These are phyloP conservation scores for Zygnema cylindricum DNA, from an alignment of 139 green algal genomes.

Conservation along the genomic window DNA sequence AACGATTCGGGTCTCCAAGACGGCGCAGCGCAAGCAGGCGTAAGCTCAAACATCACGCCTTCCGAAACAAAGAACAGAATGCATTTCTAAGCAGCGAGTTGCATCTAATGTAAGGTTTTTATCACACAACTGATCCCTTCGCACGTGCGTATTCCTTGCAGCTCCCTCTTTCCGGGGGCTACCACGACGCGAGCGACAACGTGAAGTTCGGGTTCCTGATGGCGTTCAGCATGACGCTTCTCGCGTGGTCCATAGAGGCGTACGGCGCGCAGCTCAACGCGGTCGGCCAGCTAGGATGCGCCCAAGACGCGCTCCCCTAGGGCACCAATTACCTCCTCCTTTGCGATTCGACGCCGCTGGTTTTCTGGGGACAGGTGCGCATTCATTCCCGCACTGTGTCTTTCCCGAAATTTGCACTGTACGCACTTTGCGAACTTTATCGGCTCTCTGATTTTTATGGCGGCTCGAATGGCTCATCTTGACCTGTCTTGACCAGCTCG, in stretches of 20 bases:
- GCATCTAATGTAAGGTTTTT: neutral
- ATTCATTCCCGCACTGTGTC: too few species aligned
- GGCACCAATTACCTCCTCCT: slow-evolving; percentile 76
- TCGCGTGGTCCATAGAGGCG: too few species aligned
- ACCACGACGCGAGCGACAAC: too few species aligned
- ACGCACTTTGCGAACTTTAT: too few species aligned
- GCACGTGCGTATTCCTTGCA: slow-evolving; percentile 45
- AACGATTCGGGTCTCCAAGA: neutral
- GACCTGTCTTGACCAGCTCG: too few species aligned
- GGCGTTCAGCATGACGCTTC: slow-evolving; percentile 29
- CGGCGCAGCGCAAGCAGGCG: too few species aligned
- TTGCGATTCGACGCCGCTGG: too few species aligned
- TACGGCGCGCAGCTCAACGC: slow-evolving; percentile 8
- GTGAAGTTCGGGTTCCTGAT: slow-evolving; percentile 53
- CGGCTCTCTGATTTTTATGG: too few species aligned
- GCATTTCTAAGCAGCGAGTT: neutral
- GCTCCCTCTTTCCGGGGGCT: slow-evolving; percentile 71
- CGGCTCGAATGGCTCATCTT: too few species aligned
- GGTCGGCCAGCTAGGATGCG: neutral
- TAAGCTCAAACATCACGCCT: neutral
- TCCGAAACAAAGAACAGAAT: neutral
- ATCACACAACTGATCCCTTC: neutral
- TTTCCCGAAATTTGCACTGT: too few species aligned
- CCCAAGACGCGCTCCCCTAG: slow-evolving; percentile 68
- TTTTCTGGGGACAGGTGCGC: too few species aligned